phyloP scores from a whole-genome alignment of 306 rosid genomes.

The Betula pendula region DNA sequence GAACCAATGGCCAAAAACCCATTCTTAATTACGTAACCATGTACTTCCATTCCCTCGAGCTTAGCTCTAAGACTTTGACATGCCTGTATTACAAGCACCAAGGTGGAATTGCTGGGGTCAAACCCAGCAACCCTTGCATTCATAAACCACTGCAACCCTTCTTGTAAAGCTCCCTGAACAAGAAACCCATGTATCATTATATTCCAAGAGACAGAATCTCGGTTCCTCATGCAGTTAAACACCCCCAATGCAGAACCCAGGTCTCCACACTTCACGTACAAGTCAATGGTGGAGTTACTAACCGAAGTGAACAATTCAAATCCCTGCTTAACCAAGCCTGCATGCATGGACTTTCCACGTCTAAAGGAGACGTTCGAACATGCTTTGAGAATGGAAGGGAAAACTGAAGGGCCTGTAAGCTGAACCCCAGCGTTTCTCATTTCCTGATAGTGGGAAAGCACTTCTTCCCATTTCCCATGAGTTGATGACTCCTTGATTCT shows the following conservation, averaged over 20 bases:
- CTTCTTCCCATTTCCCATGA: conserved; percentile 39
- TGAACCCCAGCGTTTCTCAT: conserved; percentile 18
- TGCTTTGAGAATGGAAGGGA: conserved; percentile 41
- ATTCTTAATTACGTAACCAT: conserved; percentile 27
- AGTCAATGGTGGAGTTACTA: conserved; percentile 41
- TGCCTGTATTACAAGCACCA: conserved; percentile 50
- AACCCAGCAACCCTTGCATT: conserved; percentile 33
- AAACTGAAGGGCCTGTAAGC: conserved; percentile 24
- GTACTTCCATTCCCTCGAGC: conserved; percentile 29
- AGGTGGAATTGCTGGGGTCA: conserved; percentile 42
- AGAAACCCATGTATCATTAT: conserved; percentile 41
- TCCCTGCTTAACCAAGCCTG: conserved; percentile 38
- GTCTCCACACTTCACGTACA: conserved; percentile 40
- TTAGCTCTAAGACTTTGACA: conserved; percentile 29
- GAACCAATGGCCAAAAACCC: conserved; percentile 30
- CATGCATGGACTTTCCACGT: conserved; percentile 39
- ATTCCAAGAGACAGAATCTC: conserved; percentile 52
- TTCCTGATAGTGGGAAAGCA: conserved; percentile 31
- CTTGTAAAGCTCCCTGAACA: conserved; percentile 24
- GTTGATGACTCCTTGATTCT: conserved; percentile 36
- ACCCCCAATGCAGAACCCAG: conserved; percentile 35
- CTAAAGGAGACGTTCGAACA: conserved; percentile 31
- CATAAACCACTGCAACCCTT: conserved; percentile 42
- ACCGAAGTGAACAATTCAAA: conserved; percentile 39
- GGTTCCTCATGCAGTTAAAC: conserved; percentile 26